Evolutionary conservation across 306 rosid genomes (phyloP), one percentile per base, ranked within the genome.

Genomic region (Trifolium pratense): DNA sequence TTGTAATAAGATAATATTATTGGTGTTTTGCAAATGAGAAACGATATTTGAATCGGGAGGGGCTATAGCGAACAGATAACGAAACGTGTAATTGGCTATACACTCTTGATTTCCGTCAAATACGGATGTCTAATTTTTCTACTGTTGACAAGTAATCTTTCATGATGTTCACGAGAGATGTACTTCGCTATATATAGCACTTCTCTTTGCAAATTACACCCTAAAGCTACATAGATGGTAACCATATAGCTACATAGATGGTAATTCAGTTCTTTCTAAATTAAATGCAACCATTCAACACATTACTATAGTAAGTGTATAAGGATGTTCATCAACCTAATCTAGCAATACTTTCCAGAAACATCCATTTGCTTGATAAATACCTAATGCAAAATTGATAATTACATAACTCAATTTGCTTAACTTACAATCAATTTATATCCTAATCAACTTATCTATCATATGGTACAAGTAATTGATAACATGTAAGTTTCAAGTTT

Each of bases 391-490:
- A 46, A 40, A 52, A 67, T 46, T 29, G 16, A 66, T 34, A 43
- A 48, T 59, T 68, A 48, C 66, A 60, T 39, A 26, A 51, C 66
- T 67, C 26, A 25, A 21, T 29, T 79, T 58, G 65, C 66, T 48
- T 60, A 74, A 36, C n/a, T 51, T 56, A 13, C 59, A 62, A 37
- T 34, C 58, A 48, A 74, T 37, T 64, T 48, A 48, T 29, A 46
- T 25, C 29, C 12, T n/a, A 37, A 46, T 14, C 43, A 66, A 53
- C 10, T 34, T 5, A 45, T 4, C 9, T 12, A 15, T 9, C 45
- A 37, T 9, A 66, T 26, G 61, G 53, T 9, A 73, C 16, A 56
- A 37, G 62, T 51, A 49, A 60, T 18, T 29, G 71, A 76, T 52
- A 60, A 29, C 49, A 66, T 32, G 48, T 9, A 40, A 59, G 49